Evolutionary conservation across 116 monocot species (phyloP).

Genomic region (Phalaenopsis hybrid): DNA sequence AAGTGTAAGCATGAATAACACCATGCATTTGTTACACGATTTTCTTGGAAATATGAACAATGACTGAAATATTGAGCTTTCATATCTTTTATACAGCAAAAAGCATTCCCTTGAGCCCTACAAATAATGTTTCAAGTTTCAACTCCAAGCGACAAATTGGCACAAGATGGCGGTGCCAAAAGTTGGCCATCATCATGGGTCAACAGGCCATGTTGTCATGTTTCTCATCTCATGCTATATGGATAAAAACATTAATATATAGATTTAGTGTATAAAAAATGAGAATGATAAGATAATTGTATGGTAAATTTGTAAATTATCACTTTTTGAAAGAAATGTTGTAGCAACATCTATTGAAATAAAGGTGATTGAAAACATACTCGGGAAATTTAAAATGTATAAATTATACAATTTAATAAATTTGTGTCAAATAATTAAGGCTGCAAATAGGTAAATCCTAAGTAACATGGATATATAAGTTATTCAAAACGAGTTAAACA

Average conservation of each 20-base stretch:
- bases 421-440: background rate
- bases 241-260: background rate
- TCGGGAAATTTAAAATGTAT: background rate
- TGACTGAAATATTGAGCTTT: too few species aligned
- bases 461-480: too few species aligned
- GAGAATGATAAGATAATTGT: background rate
- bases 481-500: too few species aligned
- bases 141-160: too few species aligned
- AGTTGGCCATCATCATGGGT: too few species aligned
- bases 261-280: background rate
- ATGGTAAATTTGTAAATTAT: background rate
- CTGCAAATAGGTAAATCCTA: background rate
- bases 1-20: too few species aligned
- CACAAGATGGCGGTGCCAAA: too few species aligned
- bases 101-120: too few species aligned
- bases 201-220: background rate
- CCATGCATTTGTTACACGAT: too few species aligned
- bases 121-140: too few species aligned
- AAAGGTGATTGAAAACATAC: background rate
- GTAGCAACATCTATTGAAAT: background rate
- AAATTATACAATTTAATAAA: background rate
- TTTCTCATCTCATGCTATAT: background rate
- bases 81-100: too few species aligned
- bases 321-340: background rate
- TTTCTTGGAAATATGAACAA: too few species aligned